phyloP scores from a whole-genome alignment of 495 filamentous ascomycete genomes.

The Copromyces sp. region DNA sequence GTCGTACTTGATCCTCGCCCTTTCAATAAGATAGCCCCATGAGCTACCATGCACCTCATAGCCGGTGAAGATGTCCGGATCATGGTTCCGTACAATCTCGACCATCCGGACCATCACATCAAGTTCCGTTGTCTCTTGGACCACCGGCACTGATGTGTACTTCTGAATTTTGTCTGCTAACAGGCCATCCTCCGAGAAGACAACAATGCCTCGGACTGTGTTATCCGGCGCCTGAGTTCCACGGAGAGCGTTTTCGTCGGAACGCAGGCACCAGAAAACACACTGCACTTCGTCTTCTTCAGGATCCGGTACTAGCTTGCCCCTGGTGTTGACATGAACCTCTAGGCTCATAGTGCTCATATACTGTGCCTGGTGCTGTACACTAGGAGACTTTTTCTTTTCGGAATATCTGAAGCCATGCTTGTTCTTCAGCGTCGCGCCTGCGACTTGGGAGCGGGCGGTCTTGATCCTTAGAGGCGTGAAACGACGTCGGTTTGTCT shows the following conservation, averaged over 20 bases:
- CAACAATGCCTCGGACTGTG: constrained; percentile 49
- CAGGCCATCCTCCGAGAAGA: constrained; percentile 47
- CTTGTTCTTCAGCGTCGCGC: constrained; percentile 74
- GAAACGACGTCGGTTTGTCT: constrained; percentile 16
- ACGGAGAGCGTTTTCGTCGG: constrained; percentile 43
- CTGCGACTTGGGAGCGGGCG: constrained; percentile 76
- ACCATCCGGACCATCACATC: constrained; percentile 74
- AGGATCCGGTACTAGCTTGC: constrained; percentile 70
- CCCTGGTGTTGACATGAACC: constrained; percentile 86
- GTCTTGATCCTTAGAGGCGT: constrained; percentile 30
- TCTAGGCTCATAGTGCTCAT: constrained; percentile 97
- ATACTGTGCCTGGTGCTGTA: constrained; percentile 79
- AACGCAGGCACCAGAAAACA: constrained; percentile 84
- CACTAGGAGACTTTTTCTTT: constrained; percentile 60
- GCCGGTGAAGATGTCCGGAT: constrained; percentile 90
- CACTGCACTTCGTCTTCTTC: constrained; percentile 82
- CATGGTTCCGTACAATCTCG: constrained; percentile 71
- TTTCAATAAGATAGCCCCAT: constrained; percentile 93
- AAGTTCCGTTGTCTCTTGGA: constrained; percentile 68
- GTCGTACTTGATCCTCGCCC: constrained; percentile 76
- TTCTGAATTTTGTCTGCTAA: constrained; percentile 38
- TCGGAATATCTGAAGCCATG: constrained; percentile 85
- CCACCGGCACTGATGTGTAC: constrained; percentile 48
- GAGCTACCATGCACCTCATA: constrained; percentile 90
- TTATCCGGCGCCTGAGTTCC: constrained; percentile 25